Evolutionary conservation across 441 rosid genomes (phyloP), one percentile per base, ranked within the genome.

Genomic region (Erodium texanum): DNA sequence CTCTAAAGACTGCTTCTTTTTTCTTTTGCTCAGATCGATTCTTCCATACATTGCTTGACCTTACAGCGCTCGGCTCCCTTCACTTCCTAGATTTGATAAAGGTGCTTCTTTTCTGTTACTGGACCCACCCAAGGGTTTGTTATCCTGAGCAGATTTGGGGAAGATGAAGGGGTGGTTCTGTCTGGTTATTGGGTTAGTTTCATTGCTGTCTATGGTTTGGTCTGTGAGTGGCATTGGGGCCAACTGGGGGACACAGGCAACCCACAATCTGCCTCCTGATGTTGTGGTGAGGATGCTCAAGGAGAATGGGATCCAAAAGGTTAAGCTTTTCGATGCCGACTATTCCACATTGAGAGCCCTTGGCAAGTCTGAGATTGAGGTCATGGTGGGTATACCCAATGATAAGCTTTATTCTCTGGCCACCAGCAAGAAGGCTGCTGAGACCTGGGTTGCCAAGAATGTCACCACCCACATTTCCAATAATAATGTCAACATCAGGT

Each of bases 381-480:
- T 93, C 18, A 94, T 94, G 99, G 93, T 91, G 63, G 97, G 92
- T 2, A 94, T 94, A 65, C 99, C 99, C 7, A 94, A 94, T 77
- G 93, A 91, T 74, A 83, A 88, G 68, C 95, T 94, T 59, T 65
- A 70, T 36, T 80, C 73, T 20, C 87, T 94, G 96, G 87, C 73
- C 67, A 78, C 45, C 66, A 87, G 78, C 70, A 66, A 69, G 41
- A 82, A 81, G 71, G 97, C 99, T 58, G 80, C 87, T 72, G 73
- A 84, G 64, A 16, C 58, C 8, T 93, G 96, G 96, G 97, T 93
- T 4, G 79, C 67, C 62, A 79, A 77, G 73, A 94, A 89, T 79
- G 85, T 94, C 69, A 68, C 96, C 4, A 74, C 84, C 24, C 89
- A 87, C 76, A 81, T 84, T 78, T 89, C 88, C 77, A 87, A 85